A percentile compares a stretch with the other conserved stretches of the same genome.
Conservation (phyloP, 2,329 filamentous ascomycete species). For the Thielaviopsis ethacetica region DNA sequence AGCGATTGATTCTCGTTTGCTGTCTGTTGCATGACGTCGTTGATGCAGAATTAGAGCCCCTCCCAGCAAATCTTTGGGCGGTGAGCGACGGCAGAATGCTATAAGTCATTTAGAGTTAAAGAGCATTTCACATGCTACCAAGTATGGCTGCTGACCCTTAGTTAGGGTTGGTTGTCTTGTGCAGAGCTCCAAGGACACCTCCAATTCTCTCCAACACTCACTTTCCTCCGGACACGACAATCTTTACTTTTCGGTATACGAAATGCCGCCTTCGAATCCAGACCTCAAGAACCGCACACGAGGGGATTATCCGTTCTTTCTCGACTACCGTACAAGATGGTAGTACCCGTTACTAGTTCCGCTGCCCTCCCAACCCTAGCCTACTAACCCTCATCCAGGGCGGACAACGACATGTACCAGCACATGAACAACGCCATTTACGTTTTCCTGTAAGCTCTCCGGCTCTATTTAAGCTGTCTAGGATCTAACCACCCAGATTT, state of each 20-base stretch:
- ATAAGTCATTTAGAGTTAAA: too few species aligned
- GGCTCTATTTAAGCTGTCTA: neutral
- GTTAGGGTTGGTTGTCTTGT: too few species aligned
- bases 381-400: conserved; percentile 33
- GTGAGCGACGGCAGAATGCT: conserved; percentile 18
- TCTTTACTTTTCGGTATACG: too few species aligned
- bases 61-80: conserved; percentile 16
- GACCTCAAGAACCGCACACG: conserved; percentile 18
- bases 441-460: conserved; percentile 46
- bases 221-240: too few species aligned
- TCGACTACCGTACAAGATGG: conserved; percentile 82
- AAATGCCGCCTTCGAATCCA: neutral
- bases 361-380: neutral
- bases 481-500: conserved; percentile 33
- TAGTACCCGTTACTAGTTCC: conserved; percentile 27
- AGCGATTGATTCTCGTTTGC: too few species aligned
- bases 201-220: neutral
- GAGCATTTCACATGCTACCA: neutral
- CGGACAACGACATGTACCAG: conserved; percentile 87
- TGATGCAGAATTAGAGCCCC: neutral
- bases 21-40: too few species aligned
- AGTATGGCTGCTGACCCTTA: too few species aligned
- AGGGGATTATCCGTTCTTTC: conserved; percentile 58
- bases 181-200: too few species aligned
- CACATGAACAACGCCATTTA: conserved; percentile 90